These are phyloP conservation scores for Rhododendron griersonianum DNA, from an alignment of 148 eudicot species.

Conservation along the genomic window DNA sequence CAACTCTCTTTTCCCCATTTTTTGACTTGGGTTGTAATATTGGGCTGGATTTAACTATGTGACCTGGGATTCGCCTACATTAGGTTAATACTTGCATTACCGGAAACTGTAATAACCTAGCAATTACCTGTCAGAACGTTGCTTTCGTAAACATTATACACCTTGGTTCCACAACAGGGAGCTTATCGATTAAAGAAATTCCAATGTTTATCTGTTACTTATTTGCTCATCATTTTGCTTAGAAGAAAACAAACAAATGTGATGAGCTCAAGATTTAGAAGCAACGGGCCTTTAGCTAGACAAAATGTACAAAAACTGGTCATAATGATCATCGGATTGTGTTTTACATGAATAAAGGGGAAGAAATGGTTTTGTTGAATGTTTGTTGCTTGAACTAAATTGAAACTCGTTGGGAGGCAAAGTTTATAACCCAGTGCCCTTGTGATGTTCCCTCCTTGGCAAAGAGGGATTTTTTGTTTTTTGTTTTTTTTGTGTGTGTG, in stretches of 20 bases:
- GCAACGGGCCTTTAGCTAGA: neutral
- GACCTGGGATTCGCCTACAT: neutral
- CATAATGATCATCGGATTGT: neutral
- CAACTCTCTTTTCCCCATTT: neutral
- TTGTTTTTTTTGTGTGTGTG: too few species aligned
- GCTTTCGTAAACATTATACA: neutral
- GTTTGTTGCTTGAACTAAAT: neutral
- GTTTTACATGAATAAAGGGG: neutral
- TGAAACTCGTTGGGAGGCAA: neutral
- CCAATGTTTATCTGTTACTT: neutral
- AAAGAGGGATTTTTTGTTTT: too few species aligned
- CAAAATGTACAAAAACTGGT: neutral
- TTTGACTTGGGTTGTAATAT: neutral
- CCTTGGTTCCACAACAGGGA: neutral
- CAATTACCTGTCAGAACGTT: neutral
- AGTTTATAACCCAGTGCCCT: neutral
- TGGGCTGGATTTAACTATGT: neutral
- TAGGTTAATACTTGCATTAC: neutral
- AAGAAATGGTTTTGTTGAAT: neutral
- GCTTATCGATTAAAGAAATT: neutral
- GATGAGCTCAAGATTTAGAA: neutral
- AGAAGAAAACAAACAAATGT: neutral
- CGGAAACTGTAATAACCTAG: neutral
- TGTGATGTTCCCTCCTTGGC: neutral
- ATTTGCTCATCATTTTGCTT: neutral